Percentiles rank a stretch among this genome's conserved stretches.
phyloP scores from a whole-genome alignment of 306 rosid species.

The Inga oerstediana region DNA sequence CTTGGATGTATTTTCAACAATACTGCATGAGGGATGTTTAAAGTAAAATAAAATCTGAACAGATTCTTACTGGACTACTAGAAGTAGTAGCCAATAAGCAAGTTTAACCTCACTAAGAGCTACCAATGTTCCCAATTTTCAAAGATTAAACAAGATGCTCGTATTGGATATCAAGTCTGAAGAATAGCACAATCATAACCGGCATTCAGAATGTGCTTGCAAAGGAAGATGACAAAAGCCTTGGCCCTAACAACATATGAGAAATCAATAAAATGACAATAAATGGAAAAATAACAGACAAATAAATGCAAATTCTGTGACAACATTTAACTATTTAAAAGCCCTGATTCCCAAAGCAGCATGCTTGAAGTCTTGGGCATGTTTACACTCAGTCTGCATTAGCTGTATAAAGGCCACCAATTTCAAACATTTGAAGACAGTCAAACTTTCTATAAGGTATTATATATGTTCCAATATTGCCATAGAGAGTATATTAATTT shows the following conservation, averaged over 20 bases:
- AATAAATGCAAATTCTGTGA: not conserved
- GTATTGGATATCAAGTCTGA: not conserved
- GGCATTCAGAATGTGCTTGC: slow-evolving; percentile 7
- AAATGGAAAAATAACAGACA: not conserved
- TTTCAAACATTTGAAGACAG: not conserved
- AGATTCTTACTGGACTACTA: slow-evolving; percentile 3
- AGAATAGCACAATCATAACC: slow-evolving; percentile 11
- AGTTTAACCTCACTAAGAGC: not conserved
- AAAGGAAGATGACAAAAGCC: slow-evolving; percentile 9
- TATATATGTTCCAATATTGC: not conserved
- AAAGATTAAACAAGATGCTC: not conserved
- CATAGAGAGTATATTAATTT: not conserved
- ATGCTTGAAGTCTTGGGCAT: not conserved
- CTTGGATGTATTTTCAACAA: not conserved
- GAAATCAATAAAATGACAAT: not conserved
- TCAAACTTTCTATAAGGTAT: not conserved
- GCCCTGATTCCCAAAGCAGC: not conserved
- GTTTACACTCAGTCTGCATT: not conserved
- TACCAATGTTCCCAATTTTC: slow-evolving; percentile 2
- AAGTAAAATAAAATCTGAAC: not conserved
- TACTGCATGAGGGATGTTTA: not conserved
- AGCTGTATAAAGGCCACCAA: slow-evolving; percentile 1
- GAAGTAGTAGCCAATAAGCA: not conserved
- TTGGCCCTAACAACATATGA: not conserved
- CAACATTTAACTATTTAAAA: not conserved